Evolutionary conservation across 164 flowering plant genomes (phyloP).

Genomic region (Cinnamomum chago): DNA sequence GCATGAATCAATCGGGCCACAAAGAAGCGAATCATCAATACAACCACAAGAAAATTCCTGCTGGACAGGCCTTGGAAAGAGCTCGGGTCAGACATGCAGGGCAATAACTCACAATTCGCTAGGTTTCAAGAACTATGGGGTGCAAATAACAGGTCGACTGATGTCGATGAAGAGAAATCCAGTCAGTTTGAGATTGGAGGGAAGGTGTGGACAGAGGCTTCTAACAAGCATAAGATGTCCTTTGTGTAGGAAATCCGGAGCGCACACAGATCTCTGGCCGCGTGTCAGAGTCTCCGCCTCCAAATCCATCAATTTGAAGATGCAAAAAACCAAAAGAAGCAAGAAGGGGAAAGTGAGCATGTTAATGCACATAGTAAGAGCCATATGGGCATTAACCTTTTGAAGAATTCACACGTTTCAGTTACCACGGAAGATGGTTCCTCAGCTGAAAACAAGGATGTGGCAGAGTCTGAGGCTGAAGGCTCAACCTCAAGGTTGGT

Average conservation of each 20-base stretch:
- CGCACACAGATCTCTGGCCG: too few relatives aligned
- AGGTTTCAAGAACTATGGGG: slow-evolving; percentile 38
- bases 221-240: slow-evolving; percentile 53
- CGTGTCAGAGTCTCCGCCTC: too few relatives aligned
- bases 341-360: slow-evolving; percentile 43
- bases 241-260: slow-evolving; percentile 11
- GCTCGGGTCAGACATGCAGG: slow-evolving; percentile 26
- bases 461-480: slow-evolving; percentile 82
- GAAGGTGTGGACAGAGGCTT: slow-evolving; percentile 26
- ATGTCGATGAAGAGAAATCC: slow-evolving; percentile 38
- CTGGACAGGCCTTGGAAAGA: slow-evolving; percentile 49
- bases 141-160: slow-evolving; percentile 30
- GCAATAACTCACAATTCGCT: slow-evolving; percentile 12
- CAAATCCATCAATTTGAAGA: slow-evolving; percentile 28
- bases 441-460: slow-evolving; percentile 86
- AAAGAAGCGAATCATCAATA: slow-evolving; percentile 30
- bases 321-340: slow-evolving; percentile 48
- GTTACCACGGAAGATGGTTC: slow-evolving; percentile 78
- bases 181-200: slow-evolving; percentile 17
- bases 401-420: slow-evolving; percentile 55
- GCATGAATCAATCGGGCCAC: slow-evolving; percentile 32
- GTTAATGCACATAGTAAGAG: slow-evolving; percentile 39
- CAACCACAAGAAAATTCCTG: slow-evolving; percentile 52
- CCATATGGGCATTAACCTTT: background rate
- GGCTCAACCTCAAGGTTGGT: slow-evolving; percentile 55